Evolutionary conservation across 2,329 filamentous ascomycete species (phyloP), one percentile per base, ranked within the genome.

Genomic region (Aureobasidium namibiae): DNA sequence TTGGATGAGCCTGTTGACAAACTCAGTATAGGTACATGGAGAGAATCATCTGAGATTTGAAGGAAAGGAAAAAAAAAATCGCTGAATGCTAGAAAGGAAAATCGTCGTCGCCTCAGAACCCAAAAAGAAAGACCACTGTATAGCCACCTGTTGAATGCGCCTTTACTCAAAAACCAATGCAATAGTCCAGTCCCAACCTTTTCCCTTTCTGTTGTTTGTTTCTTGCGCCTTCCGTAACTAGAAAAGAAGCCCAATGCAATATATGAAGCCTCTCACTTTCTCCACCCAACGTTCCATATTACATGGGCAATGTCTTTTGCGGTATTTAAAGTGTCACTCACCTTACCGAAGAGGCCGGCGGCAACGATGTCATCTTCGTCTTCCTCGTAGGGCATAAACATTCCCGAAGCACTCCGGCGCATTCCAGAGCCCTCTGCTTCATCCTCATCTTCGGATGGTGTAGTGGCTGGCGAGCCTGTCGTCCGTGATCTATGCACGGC

Each of bases 331-430:
- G 89, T 92, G 74, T 95, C 89, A 70, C 92, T 84, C 52, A 95
- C 85, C 67, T 86, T 85, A 62, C 89, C 88, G 68, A 95, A 82
- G 59, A 95, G 79, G 48, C 87, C 87, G 8, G 75, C 73, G 60
- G 71, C 68, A 3, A 76, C 72, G 42, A 79, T 69, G 73, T 82
- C 79, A 56, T 81, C 77, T 64, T 90, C 88, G 61, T 84, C 84
- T 65, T 91, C 87, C 65, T 91, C 88, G 66, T 86, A 88, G 8
- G 90, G 89, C 88, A 95, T 92, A 67, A 95, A 88, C 89, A 95
- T 95, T 65, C 90, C 91, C 39, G 90, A 94, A 53, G 85, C 79
- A 21, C 90, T 95, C 65, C 91, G 82, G 63, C 87, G 84, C 78
- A 95, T 86, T 86, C 71, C 70, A n/a, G 65, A 60, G 24, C 69